phyloP scores from a whole-genome alignment of 805 yeast species.

The Metahyphopichia silvanorum region DNA sequence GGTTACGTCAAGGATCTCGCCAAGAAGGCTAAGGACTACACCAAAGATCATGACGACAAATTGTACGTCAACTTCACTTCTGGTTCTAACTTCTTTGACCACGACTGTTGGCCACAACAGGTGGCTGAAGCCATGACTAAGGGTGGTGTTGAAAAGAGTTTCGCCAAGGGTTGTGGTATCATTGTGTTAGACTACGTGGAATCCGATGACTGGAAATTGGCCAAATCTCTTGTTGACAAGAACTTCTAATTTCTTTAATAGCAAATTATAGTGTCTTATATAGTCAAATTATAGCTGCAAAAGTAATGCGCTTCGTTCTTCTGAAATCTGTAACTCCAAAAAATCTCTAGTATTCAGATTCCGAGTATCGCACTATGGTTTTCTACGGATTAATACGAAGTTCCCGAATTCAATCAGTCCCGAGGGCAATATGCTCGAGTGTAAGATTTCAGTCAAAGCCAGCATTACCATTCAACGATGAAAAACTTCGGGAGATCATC shows the following conservation, averaged over 20 bases:
- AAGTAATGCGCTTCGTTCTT: no score
- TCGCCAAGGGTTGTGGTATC: conserved; percentile 58
- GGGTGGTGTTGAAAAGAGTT: conserved; percentile 43
- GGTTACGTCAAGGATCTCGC: conserved; percentile 55
- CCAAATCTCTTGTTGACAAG: conserved; percentile 47
- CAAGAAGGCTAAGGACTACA: conserved; percentile 48
- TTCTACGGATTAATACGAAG: no score
- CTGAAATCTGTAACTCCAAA: no score
- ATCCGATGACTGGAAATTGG: conserved; percentile 55
- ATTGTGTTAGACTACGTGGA: conserved; percentile 69
- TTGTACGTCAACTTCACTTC: conserved; percentile 70
- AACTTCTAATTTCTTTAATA: no score
- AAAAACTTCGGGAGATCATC: conserved; percentile 28
- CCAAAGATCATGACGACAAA: conserved; percentile 44
- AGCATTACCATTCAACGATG: conserved; percentile 14
- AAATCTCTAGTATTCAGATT: no score
- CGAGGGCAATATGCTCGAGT: no score
- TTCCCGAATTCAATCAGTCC: no score
- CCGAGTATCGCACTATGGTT: no score
- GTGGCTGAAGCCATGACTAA: conserved; percentile 52
- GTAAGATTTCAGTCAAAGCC: background rate
- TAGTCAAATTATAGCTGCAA: no score
- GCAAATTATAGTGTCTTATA: no score
- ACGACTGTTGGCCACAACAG: conserved; percentile 69
- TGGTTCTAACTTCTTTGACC: conserved; percentile 69